Conservation (phyloP, 2,329 filamentous ascomycete species). For the Botrytis porri region DNA sequence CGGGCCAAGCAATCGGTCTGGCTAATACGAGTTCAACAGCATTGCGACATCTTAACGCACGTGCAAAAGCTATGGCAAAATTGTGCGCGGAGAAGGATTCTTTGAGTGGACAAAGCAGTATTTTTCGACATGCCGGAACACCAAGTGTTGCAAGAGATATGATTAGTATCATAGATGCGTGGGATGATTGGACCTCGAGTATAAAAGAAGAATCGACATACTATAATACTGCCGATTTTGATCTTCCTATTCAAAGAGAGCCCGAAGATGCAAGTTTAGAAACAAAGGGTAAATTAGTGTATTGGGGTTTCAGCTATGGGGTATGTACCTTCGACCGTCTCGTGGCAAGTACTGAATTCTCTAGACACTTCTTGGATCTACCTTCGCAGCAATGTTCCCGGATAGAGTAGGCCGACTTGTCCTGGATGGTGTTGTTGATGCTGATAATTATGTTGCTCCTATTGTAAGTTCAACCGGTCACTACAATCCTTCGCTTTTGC, state of each 20-base stretch:
- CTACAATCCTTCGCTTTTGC: neutral
- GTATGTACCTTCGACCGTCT: conserved; percentile 22
- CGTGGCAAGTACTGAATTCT: conserved; percentile 1
- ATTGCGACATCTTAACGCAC: conserved; percentile 46
- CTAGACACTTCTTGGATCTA: conserved; percentile 41
- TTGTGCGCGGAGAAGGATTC: conserved; percentile 41
- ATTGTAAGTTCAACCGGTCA: conserved; percentile 1
- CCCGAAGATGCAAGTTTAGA: conserved; percentile 9
- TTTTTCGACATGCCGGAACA: conserved; percentile 36
- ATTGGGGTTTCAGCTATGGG: conserved; percentile 52
- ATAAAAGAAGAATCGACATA: conserved; percentile 1
- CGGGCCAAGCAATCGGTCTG: conserved; percentile 38
- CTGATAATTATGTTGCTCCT: conserved; percentile 30
- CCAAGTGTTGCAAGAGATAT: conserved; percentile 41
- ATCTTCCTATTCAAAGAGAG: neutral
- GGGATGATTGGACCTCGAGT: conserved; percentile 33
- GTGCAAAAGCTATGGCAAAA: conserved; percentile 44
- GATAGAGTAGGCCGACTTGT: conserved; percentile 45
- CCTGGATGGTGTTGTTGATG: conserved; percentile 35
- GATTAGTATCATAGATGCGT: conserved; percentile 39
- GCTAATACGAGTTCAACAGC: conserved; percentile 48
- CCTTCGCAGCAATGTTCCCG: conserved; percentile 47
- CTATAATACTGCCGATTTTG: neutral
- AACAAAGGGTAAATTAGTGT: conserved; percentile 38
- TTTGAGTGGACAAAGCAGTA: conserved; percentile 32